phyloP scores from a whole-genome alignment of 2,329 filamentous ascomycete genomes.

The Orbilia brochopaga region DNA sequence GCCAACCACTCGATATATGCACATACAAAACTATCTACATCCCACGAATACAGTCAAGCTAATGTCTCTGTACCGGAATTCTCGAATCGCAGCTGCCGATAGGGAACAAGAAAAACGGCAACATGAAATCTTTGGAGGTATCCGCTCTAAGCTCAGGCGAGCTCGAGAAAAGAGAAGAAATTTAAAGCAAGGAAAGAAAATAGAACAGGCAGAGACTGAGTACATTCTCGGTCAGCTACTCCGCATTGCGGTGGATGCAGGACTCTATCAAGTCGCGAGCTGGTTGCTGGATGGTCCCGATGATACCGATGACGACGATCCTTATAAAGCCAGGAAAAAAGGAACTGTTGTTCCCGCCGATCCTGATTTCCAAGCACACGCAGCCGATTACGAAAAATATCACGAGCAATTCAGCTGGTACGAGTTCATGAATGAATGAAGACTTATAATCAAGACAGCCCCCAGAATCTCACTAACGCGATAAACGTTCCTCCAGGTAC shows the following conservation, averaged over 20 bases:
- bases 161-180: no score
- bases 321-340: background rate
- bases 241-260: constrained; percentile 22
- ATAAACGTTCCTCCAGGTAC: background rate
- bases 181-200: no score
- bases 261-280: background rate
- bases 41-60: no score
- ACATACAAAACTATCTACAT: no score
- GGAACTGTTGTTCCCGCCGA: no score
- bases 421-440: background rate
- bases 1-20: no score
- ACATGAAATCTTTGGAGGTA: no score
- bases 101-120: no score
- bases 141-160: no score
- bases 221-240: constrained; percentile 29
- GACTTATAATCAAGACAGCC: no score
- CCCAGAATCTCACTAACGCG: background rate
- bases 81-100: background rate
- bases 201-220: background rate
- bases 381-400: constrained; percentile 1
- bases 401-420: constrained; percentile 14
- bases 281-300: background rate
- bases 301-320: background rate
- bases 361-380: constrained; percentile 19
- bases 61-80: no score